phyloP scores from a whole-genome alignment of 371 early-diverging fungal genomes.

The Rhizopus delemar region DNA sequence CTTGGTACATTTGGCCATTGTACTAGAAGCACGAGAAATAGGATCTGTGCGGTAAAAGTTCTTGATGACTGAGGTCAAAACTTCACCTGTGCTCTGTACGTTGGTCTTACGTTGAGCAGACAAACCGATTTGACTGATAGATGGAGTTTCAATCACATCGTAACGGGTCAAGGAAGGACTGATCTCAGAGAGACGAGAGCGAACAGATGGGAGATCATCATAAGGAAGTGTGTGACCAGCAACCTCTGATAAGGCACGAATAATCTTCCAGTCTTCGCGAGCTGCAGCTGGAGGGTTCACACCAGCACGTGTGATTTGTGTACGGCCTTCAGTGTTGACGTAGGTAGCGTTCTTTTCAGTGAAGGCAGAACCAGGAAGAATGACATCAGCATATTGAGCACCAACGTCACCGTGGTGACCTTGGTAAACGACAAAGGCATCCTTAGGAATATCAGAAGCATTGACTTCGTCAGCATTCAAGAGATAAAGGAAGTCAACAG shows the following conservation, averaged over 20 bases:
- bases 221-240: conserved; percentile 86
- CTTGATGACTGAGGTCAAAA: conserved; percentile 62
- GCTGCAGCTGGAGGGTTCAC: conserved; percentile 90
- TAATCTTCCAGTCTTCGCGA: conserved; percentile 98
- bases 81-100: conserved; percentile 46
- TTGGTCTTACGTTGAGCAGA: conserved; percentile 51
- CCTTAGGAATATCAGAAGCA: conserved; percentile 75
- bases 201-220: conserved; percentile 79
- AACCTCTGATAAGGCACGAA: conserved; percentile 93
- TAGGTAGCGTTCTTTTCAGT: conserved; percentile 95
- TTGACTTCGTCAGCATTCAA: conserved; percentile 89
- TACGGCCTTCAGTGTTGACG: conserved; percentile 92
- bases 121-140: conserved; percentile 65
- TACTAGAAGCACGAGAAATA: conserved; percentile 87
- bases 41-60: conserved; percentile 96
- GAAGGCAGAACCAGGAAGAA: conserved; percentile 95
- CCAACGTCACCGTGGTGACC: conserved; percentile 98
- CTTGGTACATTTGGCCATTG: conserved; percentile 97
- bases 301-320: conserved; percentile 91
- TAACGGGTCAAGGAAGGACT: conserved; percentile 82
- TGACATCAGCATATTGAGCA: conserved; percentile 92
- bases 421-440: conserved; percentile 97
- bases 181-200: conserved; percentile 85
- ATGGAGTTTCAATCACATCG: conserved; percentile 68
- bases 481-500: conserved; percentile 84